Conservation (phyloP, 2,329 filamentous ascomycete genomes). For the Metarhizium rileyi region DNA sequence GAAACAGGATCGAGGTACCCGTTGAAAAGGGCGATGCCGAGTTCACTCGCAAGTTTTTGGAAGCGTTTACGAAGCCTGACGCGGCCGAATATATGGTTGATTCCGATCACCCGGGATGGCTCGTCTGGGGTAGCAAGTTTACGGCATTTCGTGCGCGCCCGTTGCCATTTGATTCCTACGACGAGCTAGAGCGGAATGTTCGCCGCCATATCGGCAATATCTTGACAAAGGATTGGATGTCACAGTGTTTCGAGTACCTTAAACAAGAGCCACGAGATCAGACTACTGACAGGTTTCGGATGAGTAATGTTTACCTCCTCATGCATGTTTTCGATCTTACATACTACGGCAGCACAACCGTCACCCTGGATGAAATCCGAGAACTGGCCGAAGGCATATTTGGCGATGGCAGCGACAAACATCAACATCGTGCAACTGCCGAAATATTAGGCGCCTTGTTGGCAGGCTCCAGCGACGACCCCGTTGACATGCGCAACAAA, state of each 20-base stretch:
- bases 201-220: slow-evolving; percentile 72
- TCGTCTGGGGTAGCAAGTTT: slow-evolving; percentile 88
- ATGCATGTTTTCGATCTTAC: slow-evolving; percentile 87
- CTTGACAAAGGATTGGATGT: slow-evolving; percentile 77
- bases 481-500: slow-evolving; percentile 59
- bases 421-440: slow-evolving; percentile 90
- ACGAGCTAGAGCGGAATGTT: slow-evolving; percentile 65
- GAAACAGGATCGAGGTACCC: slow-evolving; percentile 64
- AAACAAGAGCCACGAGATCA: slow-evolving; percentile 91
- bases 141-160: slow-evolving; percentile 68
- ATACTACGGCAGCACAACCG: slow-evolving; percentile 65
- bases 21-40: slow-evolving; percentile 65
- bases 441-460: slow-evolving; percentile 87
- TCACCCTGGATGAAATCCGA: slow-evolving; percentile 81
- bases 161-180: slow-evolving; percentile 59
- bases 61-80: slow-evolving; percentile 60
- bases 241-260: slow-evolving; percentile 80
- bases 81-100: slow-evolving; percentile 80
- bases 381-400: slow-evolving; percentile 69
- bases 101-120: slow-evolving; percentile 86
- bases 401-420: slow-evolving; percentile 90
- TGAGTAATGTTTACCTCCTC: slow-evolving; percentile 76
- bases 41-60: slow-evolving; percentile 72
- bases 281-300: slow-evolving; percentile 75
- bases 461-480: slow-evolving; percentile 69